Evolutionary conservation across 495 filamentous ascomycete genomes (phyloP).

Genomic region (Cladorrhinum samala): DNA sequence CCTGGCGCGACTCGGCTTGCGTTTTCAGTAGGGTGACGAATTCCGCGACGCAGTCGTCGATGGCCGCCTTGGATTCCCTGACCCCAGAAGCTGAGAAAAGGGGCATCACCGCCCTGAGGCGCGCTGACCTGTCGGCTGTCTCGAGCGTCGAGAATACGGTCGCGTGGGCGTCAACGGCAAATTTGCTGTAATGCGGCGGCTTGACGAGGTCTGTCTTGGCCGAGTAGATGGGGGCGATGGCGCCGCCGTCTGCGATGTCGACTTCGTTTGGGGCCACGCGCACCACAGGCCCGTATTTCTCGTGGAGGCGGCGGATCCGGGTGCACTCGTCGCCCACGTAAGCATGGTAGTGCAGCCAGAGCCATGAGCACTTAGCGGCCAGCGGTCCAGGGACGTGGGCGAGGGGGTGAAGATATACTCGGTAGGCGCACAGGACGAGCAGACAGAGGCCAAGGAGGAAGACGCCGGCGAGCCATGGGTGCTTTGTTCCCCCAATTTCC

Average conservation of each 20-base stretch:
- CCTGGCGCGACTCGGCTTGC: background rate
- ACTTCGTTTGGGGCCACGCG: constrained; percentile 5
- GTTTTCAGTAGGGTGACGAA: background rate
- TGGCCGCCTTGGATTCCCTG: background rate
- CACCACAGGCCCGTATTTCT: constrained; percentile 5
- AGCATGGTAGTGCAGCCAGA: background rate
- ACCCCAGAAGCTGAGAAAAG: background rate
- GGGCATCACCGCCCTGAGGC: constrained; percentile 5
- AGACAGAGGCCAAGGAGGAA: background rate
- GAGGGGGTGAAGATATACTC: background rate
- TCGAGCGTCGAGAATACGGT: background rate
- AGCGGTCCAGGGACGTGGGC: constrained; percentile 4
- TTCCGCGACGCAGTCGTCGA: background rate
- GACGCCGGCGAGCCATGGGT: background rate
- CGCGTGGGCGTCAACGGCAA: background rate
- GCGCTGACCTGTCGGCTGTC: background rate
- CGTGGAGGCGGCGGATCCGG: constrained; percentile 1
- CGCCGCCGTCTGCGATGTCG: constrained; percentile 4
- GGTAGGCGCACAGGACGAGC: background rate
- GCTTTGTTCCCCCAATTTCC: background rate
- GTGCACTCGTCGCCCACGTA: constrained; percentile 5
- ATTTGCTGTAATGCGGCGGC: background rate
- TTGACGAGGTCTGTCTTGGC: background rate
- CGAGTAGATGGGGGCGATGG: constrained; percentile 1
- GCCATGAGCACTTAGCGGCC: background rate